Percentiles rank a stretch among this genome's conserved stretches.
phyloP scores from a whole-genome alignment of 129 eudicot genomes.

The Centaurea solstitialis region DNA sequence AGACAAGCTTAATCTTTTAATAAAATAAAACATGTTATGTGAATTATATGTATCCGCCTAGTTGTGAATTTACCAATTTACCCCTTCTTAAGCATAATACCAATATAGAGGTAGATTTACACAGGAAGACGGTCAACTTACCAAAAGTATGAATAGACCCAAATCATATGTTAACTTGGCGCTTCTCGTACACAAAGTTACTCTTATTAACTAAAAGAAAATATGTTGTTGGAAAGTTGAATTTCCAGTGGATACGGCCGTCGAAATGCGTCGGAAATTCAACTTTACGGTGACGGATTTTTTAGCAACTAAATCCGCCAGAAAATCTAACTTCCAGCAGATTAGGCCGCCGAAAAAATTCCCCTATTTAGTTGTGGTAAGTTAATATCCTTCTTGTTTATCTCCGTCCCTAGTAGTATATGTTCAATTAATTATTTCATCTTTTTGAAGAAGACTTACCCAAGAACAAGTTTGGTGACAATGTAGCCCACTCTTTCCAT shows the following conservation, averaged over 20 bases:
- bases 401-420: background rate
- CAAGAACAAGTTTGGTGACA: constrained; percentile 64
- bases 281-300: no score
- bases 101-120: background rate
- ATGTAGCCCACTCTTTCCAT: constrained; percentile 68
- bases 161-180: background rate
- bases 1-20: no score
- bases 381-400: background rate
- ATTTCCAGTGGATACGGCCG: no score
- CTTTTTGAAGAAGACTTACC: constrained; percentile 36
- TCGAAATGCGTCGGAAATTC: no score
- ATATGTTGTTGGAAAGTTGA: no score
- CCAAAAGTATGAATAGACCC: background rate
- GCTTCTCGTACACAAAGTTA: no score
- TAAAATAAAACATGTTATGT: background rate
- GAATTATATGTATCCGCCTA: background rate
- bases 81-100: background rate
- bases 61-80: background rate
- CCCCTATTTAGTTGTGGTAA: no score
- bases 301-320: no score
- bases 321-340: no score
- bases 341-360: no score
- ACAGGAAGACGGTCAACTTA: no score
- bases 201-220: no score
- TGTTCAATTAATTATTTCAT: background rate